Conservation (phyloP, 768 basidiomycete species). For the Collybia nuda region DNA sequence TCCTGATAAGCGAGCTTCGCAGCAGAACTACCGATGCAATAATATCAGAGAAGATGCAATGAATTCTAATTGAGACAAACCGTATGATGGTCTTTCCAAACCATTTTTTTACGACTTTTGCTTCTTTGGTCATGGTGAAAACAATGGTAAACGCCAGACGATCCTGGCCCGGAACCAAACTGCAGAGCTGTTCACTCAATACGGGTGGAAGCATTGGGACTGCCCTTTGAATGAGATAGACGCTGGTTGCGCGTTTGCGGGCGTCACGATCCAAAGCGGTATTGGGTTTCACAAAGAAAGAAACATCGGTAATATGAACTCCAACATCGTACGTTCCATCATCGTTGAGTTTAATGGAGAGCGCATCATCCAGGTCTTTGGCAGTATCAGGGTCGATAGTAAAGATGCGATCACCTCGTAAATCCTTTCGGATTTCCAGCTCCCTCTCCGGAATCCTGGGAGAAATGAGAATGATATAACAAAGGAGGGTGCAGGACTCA, state of each 20-base stretch:
- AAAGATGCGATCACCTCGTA: conserved; percentile 84
- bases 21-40: conserved; percentile 59
- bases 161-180: conserved; percentile 84
- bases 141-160: conserved; percentile 89
- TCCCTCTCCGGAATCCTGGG: conserved; percentile 85
- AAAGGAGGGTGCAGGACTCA: conserved; percentile 37
- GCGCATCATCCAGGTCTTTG: conserved; percentile 92
- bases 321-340: conserved; percentile 93
- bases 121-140: conserved; percentile 85
- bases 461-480: conserved; percentile 7
- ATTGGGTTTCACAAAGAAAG: conserved; percentile 91
- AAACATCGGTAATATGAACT: conserved; percentile 96
- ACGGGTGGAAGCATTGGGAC: conserved; percentile 97
- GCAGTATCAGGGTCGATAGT: conserved; percentile 90
- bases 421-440: conserved; percentile 82
- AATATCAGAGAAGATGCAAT: background rate
- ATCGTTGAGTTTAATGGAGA: conserved; percentile 86
- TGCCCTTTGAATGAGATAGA: conserved; percentile 93
- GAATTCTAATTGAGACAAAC: conserved; percentile 37
- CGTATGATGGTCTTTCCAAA: conserved; percentile 92
- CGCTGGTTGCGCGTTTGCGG: conserved; percentile 93
- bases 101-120: conserved; percentile 82
- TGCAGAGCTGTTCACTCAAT: conserved; percentile 92
- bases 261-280: conserved; percentile 99
- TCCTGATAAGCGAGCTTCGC: conserved; percentile 83